Percentiles rank a stretch among this genome's conserved stretches.
These are phyloP conservation scores for Mycena latifolia DNA, from an alignment of 768 basidiomycete genomes.

Conservation along the genomic window DNA sequence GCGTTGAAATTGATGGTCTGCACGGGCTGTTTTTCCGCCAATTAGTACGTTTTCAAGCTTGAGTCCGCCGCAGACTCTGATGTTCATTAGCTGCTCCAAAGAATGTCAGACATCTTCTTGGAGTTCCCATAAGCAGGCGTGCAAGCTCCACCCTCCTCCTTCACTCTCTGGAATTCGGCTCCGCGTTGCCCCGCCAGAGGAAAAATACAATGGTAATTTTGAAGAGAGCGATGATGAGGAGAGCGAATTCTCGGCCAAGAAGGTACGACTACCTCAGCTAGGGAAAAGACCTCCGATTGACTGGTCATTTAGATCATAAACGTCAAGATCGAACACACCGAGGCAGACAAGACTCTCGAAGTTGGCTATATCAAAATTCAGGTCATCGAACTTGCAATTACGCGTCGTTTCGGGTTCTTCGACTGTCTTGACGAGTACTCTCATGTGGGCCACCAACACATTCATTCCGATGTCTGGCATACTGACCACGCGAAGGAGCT, in stretches of 20 bases:
- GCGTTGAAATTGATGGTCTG: background rate
- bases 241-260: background rate
- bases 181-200: background rate
- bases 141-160: conserved; percentile 2
- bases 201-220: too few species aligned
- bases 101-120: conserved; percentile 5
- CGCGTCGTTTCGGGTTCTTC: conserved; percentile 17
- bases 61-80: background rate
- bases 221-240: too few species aligned
- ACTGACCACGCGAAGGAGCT: conserved; percentile 13
- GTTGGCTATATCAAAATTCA: conserved; percentile 11
- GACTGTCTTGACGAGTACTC: conserved; percentile 23
- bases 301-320: background rate
- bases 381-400: conserved; percentile 13
- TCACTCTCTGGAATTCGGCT: background rate
- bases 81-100: conserved; percentile 7
- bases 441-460: background rate
- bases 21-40: background rate
- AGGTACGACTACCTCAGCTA: background rate
- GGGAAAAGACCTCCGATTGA: background rate
- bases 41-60: background rate
- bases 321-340: conserved; percentile 1
- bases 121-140: conserved; percentile 8
- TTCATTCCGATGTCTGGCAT: background rate
- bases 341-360: background rate